Evolutionary conservation across 805 yeast species (phyloP).

Genomic region (Ascoidea rubescens): DNA sequence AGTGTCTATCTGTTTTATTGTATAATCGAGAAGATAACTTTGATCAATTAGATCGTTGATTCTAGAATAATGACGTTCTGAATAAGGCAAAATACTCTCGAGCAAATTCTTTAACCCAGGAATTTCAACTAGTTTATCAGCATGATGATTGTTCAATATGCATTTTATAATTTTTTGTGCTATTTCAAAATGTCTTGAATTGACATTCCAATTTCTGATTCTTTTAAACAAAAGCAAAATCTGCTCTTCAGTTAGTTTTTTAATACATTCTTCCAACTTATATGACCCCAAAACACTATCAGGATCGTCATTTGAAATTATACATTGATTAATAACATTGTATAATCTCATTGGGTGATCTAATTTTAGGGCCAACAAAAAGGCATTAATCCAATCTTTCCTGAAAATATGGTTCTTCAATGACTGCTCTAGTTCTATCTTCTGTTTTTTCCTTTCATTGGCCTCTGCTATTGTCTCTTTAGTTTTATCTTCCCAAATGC

Average conservation of each 20-base stretch:
- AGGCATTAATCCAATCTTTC: constrained; percentile 82
- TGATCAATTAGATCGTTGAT: constrained; percentile 73
- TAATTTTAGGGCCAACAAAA: constrained; percentile 68
- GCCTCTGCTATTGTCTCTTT: constrained; percentile 49
- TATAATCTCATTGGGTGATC: constrained; percentile 86
- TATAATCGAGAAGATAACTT: constrained; percentile 74
- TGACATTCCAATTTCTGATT: constrained; percentile 91
- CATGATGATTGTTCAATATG: constrained; percentile 38
- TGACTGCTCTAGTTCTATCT: constrained; percentile 82
- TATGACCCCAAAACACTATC: constrained; percentile 39
- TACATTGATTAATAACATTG: constrained; percentile 45
- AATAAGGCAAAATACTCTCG: constrained; percentile 76
- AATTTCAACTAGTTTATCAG: constrained; percentile 44
- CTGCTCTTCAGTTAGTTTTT: constrained; percentile 43
- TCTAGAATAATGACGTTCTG: constrained; percentile 71
- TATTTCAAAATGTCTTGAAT: constrained; percentile 62
- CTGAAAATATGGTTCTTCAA: constrained; percentile 58
- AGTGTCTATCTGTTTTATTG: too few relatives aligned
- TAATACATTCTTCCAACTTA: constrained; percentile 47
- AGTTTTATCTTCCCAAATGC: constrained; percentile 81
- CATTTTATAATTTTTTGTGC: constrained; percentile 70
- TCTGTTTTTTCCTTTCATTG: constrained; percentile 23
- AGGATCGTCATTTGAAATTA: constrained; percentile 24
- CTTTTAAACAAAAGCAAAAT: constrained; percentile 51
- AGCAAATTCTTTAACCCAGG: constrained; percentile 55